A percentile compares a stretch with the other conserved stretches of the same genome.
phyloP scores from a whole-genome alignment of 345 rosid species.

The Toxicodendron radicans region DNA sequence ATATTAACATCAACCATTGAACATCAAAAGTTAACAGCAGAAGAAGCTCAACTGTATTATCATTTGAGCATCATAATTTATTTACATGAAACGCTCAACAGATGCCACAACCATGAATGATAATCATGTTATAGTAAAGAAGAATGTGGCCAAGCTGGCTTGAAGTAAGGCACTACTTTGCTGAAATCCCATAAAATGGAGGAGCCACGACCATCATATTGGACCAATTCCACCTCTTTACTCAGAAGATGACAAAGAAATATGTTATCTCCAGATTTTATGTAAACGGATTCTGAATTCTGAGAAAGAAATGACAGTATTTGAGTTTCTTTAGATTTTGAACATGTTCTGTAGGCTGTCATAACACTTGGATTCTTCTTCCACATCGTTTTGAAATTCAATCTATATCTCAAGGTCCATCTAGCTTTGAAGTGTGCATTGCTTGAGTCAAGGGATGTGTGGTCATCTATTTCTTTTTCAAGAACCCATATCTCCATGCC shows the following conservation, averaged over 20 bases:
- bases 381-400: slow-evolving; percentile 57
- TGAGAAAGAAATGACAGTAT: slow-evolving; percentile 44
- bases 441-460: slow-evolving; percentile 13
- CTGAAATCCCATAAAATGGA: slow-evolving; percentile 49
- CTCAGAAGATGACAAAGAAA: slow-evolving; percentile 27
- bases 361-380: slow-evolving; percentile 39
- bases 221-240: slow-evolving; percentile 36
- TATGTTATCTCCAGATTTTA: slow-evolving; percentile 47
- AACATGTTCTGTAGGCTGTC: slow-evolving; percentile 22
- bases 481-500: slow-evolving; percentile 63
- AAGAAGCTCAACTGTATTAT: background rate
- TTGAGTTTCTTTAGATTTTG: slow-evolving; percentile 48
- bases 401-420: slow-evolving; percentile 44
- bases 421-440: background rate
- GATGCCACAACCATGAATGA: background rate
- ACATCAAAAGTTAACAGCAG: background rate
- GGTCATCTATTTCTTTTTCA: slow-evolving; percentile 24
- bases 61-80: background rate
- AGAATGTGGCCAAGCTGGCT: slow-evolving; percentile 53
- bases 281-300: slow-evolving; percentile 41
- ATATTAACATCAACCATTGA: background rate
- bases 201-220: slow-evolving; percentile 51
- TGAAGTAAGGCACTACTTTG: slow-evolving; percentile 53
- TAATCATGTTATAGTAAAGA: slow-evolving; percentile 13
- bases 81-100: background rate